Base-by-base conservation (phyloP, 345 rosid genomes). In the Hibiscus trionum region DNA sequence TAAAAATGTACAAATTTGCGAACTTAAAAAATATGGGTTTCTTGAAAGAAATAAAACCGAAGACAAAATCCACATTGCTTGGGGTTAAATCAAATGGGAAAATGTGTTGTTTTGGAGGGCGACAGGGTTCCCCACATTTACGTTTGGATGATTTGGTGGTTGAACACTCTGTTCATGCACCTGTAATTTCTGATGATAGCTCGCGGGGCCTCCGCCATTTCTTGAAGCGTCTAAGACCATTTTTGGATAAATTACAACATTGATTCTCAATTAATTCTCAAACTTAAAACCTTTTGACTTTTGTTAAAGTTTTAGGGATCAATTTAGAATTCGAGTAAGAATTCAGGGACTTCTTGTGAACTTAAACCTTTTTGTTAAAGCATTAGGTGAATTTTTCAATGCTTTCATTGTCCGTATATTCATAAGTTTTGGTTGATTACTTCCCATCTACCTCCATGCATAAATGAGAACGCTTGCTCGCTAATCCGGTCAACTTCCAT, bases 91-190 rank as follows among this genome's bases (percentile, higher is more conserved):
- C 86, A 67, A 27, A 29, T 68, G 29, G 26, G 16, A 52, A 68
- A 65, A 16, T 3, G 19, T 80, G 86, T 74, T 74, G 69, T 78
- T 80, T 73, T 66, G 80, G 64, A 67, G 75, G 79, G 57, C 52
- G 42, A 73, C 82, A 75, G 19, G 9, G 59, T 63, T 73, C 77
- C 80, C 82, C 80, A 74, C 78, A 63, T 8, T 21, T 58, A 29
- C 50, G 12, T 61, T 71, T 31, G 24, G 31, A 3, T 57, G 67
- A 44, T 65, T 35, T 50, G 66, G 76, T 70, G 64, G 72, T 71
- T 78, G 16, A 39, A 61, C 47, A 16, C 58, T 70, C 46, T 73
- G 52, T 73, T 49, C 81, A 82, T 75, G 83, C 74, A 77, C 63
- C 75, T 57, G 8, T 61, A 52, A 11, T 26, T 26, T 35, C 14